phyloP scores from a whole-genome alignment of 352 stramenopile genomes.

The Phytopythium ostracodes region DNA sequence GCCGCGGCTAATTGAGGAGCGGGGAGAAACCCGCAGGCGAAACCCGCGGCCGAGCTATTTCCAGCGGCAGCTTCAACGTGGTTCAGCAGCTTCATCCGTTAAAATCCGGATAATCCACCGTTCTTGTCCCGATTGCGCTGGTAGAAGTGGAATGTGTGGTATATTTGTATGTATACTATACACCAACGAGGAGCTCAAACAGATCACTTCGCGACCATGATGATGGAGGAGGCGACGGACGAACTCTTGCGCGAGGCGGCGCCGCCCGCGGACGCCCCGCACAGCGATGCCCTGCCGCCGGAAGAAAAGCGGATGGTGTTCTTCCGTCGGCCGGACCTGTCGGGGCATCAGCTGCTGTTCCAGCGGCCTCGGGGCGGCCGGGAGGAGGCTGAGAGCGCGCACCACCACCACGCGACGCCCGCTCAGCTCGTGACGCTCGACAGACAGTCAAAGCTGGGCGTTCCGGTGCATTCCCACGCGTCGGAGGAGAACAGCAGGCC shows the following conservation, averaged over 20 bases:
- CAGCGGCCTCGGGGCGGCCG: slow-evolving; percentile 12
- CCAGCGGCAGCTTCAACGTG: background rate
- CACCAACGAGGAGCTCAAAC: background rate
- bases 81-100: background rate
- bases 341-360: slow-evolving; percentile 35
- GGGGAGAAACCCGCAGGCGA: background rate
- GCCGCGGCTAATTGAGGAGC: background rate
- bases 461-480: slow-evolving; percentile 14
- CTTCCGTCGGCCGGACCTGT: slow-evolving; percentile 42
- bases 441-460: slow-evolving; percentile 35
- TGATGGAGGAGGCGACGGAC: slow-evolving; percentile 26
- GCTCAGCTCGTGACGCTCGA: slow-evolving; percentile 50
- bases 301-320: slow-evolving; percentile 37
- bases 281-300: slow-evolving; percentile 5
- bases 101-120: background rate
- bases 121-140: background rate
- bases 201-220: background rate
- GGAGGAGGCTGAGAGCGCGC: background rate
- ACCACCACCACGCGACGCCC: slow-evolving; percentile 14
- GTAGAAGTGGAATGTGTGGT: background rate
- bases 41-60: slow-evolving; percentile 1
- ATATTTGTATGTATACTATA: background rate
- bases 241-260: slow-evolving; percentile 16
- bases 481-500: background rate
- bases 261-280: background rate